phyloP scores from a whole-genome alignment of 140 eudicot genomes.

The Stevia rebaudiana region DNA sequence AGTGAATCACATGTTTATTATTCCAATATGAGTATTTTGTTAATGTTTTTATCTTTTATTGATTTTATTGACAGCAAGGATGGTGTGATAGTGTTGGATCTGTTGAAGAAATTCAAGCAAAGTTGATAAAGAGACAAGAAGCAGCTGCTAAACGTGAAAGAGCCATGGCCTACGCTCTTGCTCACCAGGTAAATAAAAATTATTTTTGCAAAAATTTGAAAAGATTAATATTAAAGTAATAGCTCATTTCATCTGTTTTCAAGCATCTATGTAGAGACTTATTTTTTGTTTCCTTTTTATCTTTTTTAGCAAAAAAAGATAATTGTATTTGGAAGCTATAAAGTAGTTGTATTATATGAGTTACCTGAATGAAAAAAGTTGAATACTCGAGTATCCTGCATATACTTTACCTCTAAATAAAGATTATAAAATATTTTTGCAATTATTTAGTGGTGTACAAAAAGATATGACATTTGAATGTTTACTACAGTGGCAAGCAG shows the following conservation, averaged over 20 bases:
- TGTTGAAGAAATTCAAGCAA: slow-evolving; percentile 92
- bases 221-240: neutral
- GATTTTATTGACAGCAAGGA: slow-evolving; percentile 60
- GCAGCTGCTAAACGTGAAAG: slow-evolving; percentile 99
- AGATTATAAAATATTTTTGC: neutral
- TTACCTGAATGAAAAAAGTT: neutral
- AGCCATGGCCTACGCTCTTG: slow-evolving; percentile 99
- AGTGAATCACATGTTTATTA: neutral
- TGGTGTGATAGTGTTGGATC: slow-evolving; percentile 98
- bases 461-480: neutral
- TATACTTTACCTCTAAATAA: neutral
- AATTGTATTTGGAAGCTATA: neutral
- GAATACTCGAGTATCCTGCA: neutral
- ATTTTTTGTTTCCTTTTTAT: neutral
- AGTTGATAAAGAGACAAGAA: slow-evolving; percentile 87
- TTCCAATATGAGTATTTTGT: neutral
- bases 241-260: neutral
- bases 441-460: slow-evolving; percentile 3
- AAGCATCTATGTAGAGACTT: neutral
- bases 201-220: neutral
- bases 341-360: neutral
- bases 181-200: slow-evolving; percentile 69
- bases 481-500: slow-evolving; percentile 91
- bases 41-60: neutral
- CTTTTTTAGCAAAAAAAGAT: neutral